Conservation (phyloP, 169 alveolate genomes). For the Perkinsus marinus region DNA sequence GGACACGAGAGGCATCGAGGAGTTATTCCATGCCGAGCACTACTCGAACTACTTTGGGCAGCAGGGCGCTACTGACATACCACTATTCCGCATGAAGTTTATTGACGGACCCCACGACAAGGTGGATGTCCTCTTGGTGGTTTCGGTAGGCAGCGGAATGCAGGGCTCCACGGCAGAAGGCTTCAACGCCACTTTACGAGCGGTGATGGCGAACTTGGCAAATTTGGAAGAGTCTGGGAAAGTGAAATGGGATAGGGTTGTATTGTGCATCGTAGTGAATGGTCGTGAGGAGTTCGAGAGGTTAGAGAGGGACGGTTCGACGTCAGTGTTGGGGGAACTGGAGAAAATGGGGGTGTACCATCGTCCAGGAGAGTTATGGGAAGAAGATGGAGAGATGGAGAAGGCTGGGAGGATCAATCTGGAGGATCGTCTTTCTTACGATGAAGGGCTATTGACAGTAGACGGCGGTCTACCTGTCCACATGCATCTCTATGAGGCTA, state of each 20-base stretch:
- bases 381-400: not conserved
- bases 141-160: not conserved
- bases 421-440: not conserved
- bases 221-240: not conserved
- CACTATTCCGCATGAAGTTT: not conserved
- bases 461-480: not conserved
- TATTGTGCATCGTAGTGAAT: not conserved
- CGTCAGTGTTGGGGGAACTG: not conserved
- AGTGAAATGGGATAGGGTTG: not conserved
- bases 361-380: not conserved
- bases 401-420: not conserved
- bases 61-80: not conserved
- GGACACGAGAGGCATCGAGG: not conserved
- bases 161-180: not conserved
- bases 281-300: not conserved
- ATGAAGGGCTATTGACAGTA: not conserved
- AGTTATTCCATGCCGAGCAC: not conserved
- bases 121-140: not conserved
- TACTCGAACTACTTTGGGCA: not conserved
- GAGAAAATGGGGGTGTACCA: not conserved
- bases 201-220: not conserved
- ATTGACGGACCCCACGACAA: not conserved
- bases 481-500: not conserved
- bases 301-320: not conserved
- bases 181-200: not conserved